Conservation (phyloP, 2,329 filamentous ascomycete genomes). For the Colletotrichum coccodes region DNA sequence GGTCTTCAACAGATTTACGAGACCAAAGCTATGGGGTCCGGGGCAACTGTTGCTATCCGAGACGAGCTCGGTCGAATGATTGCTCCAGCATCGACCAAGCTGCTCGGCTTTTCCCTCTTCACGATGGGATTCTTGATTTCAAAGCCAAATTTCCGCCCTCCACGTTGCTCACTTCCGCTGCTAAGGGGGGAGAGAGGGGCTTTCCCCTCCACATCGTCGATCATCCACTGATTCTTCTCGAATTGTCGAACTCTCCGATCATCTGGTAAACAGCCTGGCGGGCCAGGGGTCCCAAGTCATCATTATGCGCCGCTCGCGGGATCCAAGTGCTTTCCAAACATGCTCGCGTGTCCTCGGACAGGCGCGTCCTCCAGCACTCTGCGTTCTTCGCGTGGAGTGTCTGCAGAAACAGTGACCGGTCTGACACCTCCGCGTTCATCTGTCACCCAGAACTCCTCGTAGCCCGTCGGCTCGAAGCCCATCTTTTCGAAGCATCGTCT, state of each 20-base stretch:
- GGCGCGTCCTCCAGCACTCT: neutral
- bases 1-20: neutral
- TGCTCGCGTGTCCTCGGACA: conserved; percentile 25
- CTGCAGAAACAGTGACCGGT: conserved; percentile 11
- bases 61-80: conserved; percentile 14
- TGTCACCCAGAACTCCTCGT: conserved; percentile 39
- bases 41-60: conserved; percentile 9
- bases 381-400: neutral
- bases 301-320: neutral
- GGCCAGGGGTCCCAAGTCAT: neutral
- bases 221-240: conserved; percentile 10
- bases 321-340: conserved; percentile 9
- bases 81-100: conserved; percentile 5
- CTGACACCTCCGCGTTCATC: neutral
- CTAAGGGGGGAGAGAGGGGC: neutral
- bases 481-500: conserved; percentile 40
- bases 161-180: conserved; percentile 13
- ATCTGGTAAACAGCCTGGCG: neutral
- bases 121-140: conserved; percentile 27
- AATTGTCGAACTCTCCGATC: conserved; percentile 8
- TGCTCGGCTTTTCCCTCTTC: neutral
- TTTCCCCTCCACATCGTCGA: neutral
- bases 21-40: conserved; percentile 1
- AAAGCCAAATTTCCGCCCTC: conserved; percentile 25
- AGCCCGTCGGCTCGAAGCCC: conserved; percentile 41